Base-by-base conservation (phyloP, 2,329 filamentous ascomycete genomes). In the Reticulascus tulasneorum region DNA sequence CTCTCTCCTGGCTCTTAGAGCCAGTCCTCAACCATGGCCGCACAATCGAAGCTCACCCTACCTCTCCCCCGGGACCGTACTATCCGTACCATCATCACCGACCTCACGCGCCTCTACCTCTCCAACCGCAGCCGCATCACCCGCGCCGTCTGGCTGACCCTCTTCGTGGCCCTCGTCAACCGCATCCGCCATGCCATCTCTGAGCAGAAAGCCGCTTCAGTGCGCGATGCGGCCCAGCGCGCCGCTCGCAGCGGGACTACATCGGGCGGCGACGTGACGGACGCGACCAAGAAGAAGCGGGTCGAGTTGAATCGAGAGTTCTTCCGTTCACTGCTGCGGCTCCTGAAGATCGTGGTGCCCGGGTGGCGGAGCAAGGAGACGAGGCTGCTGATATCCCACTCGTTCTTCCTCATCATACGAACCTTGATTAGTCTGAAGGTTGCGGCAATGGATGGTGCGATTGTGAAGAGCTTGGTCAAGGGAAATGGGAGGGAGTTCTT, bases 401-500 rank as follows among this genome's bases (percentile, higher is more conserved):
- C 84, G 55, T 79, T 97, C 51, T 98, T 98, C 58, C 67, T 98
- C 48, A 84, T 98, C 15, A 61, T 96, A 42, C 71, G 93, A 51
- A 97, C 93, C 2, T 67, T 98, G 54, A 89, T 98, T 51, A 96
- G 90, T 63, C 61, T 98, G 51, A 94, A 95, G 61, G 93, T 98
- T 16, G 93, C 93, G 3, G 90, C 95, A 60, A 82, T 98, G 71
- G 93, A 98, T 62, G 93, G 93, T 29, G 82, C 82, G 42, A 78
- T 98, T 42, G 93, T 98, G 40, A 95, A 93, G 64, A 90, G 81
- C 46, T 67, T 98, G 37, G 90, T 98, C 29, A 83, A 89, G 60
- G 93, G 93, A 3, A 93, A 84, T 48, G 93, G 91, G 12, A 86
- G 80, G 60, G 89, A 94, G 47, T 98, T 98, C 49, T 56, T 97